A percentile compares a stretch with the other conserved stretches of the same genome.
Evolutionary conservation across 1,284 basidiomycete species (phyloP).

Genomic region (Irpex rosettiformis): DNA sequence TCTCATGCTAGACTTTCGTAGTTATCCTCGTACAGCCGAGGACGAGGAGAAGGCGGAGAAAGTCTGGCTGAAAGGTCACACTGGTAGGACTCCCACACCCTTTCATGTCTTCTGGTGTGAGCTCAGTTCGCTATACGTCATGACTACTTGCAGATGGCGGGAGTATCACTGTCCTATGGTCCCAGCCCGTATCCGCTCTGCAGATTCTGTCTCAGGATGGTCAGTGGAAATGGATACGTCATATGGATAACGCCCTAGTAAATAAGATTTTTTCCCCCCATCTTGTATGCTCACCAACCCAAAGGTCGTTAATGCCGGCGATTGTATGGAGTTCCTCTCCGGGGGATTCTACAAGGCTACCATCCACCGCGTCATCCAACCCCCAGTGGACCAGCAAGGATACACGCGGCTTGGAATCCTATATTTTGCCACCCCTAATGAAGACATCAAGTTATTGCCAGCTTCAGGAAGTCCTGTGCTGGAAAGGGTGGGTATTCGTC

Average conservation of each 20-base stretch:
- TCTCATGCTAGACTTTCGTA: slow-evolving; percentile 14
- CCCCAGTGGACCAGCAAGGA: slow-evolving; percentile 45
- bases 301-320: slow-evolving; percentile 41
- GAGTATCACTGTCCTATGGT: slow-evolving; percentile 56
- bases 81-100: slow-evolving; percentile 45
- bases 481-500: slow-evolving; percentile 29
- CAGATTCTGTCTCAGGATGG: slow-evolving; percentile 51
- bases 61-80: slow-evolving; percentile 62
- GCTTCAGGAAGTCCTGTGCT: slow-evolving; percentile 28
- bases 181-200: slow-evolving; percentile 56
- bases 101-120: too few species aligned
- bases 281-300: neutral
- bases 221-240: slow-evolving; percentile 56
- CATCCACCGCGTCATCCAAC: slow-evolving; percentile 42
- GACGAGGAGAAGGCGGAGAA: slow-evolving; percentile 53
- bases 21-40: slow-evolving; percentile 42
- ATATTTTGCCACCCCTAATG: slow-evolving; percentile 38
- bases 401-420: slow-evolving; percentile 40
- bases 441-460: slow-evolving; percentile 29
- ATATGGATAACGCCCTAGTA: slow-evolving; percentile 58
- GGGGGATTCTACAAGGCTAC: slow-evolving; percentile 43
- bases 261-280: slow-evolving; percentile 9
- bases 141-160: slow-evolving; percentile 44
- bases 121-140: neutral
- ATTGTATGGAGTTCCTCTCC: slow-evolving; percentile 40